These are phyloP conservation scores for Talaromyces sp. DNA, from an alignment of 2,329 filamentous ascomycete genomes.

Conservation along the genomic window DNA sequence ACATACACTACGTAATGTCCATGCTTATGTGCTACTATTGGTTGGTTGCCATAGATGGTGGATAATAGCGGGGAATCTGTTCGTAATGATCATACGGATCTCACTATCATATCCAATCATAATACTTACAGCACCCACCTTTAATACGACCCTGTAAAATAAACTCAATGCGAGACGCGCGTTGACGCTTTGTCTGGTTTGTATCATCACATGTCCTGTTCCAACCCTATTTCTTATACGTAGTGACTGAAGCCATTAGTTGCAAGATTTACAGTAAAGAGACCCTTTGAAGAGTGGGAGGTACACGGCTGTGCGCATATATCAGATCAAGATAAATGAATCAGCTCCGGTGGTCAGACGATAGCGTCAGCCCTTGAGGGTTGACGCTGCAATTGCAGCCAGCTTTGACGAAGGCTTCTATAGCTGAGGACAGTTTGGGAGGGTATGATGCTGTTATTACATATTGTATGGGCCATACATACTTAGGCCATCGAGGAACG, in stretches of 20 bases:
- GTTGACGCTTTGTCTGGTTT: neutral
- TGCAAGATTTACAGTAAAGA: neutral
- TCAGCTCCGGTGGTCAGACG: neutral
- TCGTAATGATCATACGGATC: neutral
- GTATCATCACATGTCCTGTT: neutral
- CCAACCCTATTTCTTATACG: neutral
- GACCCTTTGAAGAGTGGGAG: neutral
- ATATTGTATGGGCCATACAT: neutral
- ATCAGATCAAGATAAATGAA: neutral
- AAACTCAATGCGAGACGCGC: neutral
- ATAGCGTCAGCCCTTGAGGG: neutral
- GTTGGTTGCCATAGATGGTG: neutral
- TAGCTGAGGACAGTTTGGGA: neutral
- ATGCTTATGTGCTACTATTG: neutral
- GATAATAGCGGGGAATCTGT: neutral
- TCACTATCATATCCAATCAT: neutral
- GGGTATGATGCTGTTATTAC: neutral
- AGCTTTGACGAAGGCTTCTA: neutral
- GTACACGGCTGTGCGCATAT: neutral
- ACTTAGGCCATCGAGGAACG: neutral
- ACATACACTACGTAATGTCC: conserved; percentile 4
- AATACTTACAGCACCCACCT: too few species aligned
- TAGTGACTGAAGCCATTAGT: neutral
- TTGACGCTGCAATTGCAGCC: neutral
- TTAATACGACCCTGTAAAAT: neutral